A percentile compares a stretch with the other conserved stretches of the same genome.
phyloP scores from a whole-genome alignment of 2,329 filamentous ascomycete species.

The Ascochyta koolunga region DNA sequence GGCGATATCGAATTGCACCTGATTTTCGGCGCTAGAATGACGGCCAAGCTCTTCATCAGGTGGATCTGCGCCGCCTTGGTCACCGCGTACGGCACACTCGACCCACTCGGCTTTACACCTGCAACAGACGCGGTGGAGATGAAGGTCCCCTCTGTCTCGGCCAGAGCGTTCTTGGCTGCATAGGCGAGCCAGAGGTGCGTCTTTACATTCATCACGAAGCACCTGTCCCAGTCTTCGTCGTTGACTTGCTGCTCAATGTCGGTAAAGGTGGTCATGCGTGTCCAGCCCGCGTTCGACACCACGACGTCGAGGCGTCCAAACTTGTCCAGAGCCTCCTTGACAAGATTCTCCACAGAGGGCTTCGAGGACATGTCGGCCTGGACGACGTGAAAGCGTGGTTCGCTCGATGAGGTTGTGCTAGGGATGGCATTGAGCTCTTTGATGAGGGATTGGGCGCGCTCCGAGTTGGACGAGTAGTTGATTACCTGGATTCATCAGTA shows the following conservation, averaged over 20 bases:
- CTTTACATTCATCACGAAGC: constrained; percentile 67
- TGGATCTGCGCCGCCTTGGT: constrained; percentile 78
- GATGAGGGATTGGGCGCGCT: constrained; percentile 49
- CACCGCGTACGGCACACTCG: constrained; percentile 74
- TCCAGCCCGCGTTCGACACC: constrained; percentile 64
- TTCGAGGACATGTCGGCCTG: constrained; percentile 55
- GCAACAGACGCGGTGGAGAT: constrained; percentile 69
- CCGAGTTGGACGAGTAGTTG: constrained; percentile 55
- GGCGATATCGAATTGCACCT: constrained; percentile 69
- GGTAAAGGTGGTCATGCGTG: constrained; percentile 63
- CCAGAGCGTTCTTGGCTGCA: constrained; percentile 64
- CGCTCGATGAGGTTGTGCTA: constrained; percentile 31
- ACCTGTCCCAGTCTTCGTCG: constrained; percentile 70
- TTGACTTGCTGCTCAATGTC: constrained; percentile 64
- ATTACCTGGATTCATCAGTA: constrained; percentile 46
- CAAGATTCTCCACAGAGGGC: constrained; percentile 50
- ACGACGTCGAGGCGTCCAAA: constrained; percentile 58
- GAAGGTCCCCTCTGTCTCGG: constrained; percentile 65
- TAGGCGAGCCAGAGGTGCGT: constrained; percentile 59
- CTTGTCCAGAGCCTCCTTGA: constrained; percentile 51
- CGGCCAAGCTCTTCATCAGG: constrained; percentile 68
- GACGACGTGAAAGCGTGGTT: constrained; percentile 51
- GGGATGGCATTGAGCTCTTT: constrained; percentile 51
- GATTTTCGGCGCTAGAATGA: constrained; percentile 66
- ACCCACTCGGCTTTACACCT: constrained; percentile 68